Base-by-base conservation (phyloP, 163 green algal genomes). In the Scenedesmus sp. region DNA sequence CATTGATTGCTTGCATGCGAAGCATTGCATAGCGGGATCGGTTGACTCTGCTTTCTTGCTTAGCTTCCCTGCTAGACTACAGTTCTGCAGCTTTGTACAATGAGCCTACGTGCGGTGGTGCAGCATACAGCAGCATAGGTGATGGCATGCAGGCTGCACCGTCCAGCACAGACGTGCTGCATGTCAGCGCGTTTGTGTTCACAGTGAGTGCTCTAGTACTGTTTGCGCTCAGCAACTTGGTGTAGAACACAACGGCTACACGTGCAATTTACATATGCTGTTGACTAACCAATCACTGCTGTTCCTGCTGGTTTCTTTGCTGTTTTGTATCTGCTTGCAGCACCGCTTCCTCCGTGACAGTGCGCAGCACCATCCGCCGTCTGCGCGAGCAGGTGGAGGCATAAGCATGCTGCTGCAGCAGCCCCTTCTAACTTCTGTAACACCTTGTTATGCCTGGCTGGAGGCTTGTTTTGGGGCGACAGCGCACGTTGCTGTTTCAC, bases 341-440 rank as follows among this genome's bases (percentile, higher is more conserved):
- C 95, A 99, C 98, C 73, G 96, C 96, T 24, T 96, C 95, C 35
- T 97, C 98, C 56, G 94, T 99, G 73, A 99, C 98, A 59, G 97
- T 99, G 72, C 96, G 98, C 68, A 98, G 96, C 53, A 99, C 98
- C 81, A 99, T 99, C 94, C 95, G 98, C 83, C 97, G 98, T 94
- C 96, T 99, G 91, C 96, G 98, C 61, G 98, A 99, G 96, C 94
- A 97, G 93, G 95, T 95, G 43, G 97, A 98, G 96, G 93, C 94
- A 30, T 98, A 97, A 97, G 81, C 49, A 4, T 0, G 53, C 78
- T 40, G 87, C 76, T 42, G 51, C 53, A 76, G 65, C 65, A 76
- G 30, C 40, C 65, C 65, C 65, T 37, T 76, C 30, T 76, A 40
- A 76, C 65, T 40, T 76, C 40, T 76, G 30, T 16, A 76, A 37